These are phyloP conservation scores for Coniella vitis DNA, from an alignment of 2,329 filamentous ascomycete species.

Conservation along the genomic window DNA sequence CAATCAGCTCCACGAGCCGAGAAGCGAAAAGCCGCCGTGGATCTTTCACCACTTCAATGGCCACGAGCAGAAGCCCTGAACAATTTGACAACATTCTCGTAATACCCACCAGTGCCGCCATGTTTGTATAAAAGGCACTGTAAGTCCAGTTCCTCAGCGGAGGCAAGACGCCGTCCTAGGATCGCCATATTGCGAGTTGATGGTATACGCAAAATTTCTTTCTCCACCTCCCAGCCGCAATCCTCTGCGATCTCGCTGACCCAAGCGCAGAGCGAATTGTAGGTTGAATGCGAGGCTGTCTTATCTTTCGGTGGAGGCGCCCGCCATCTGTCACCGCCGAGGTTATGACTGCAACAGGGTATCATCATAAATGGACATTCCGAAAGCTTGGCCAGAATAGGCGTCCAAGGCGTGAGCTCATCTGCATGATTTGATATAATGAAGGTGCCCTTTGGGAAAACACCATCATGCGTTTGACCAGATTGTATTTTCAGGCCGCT, in stretches of 20 bases:
- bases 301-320: constrained; percentile 50
- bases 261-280: constrained; percentile 78
- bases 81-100: constrained; percentile 54
- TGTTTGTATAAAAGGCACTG: constrained; percentile 40
- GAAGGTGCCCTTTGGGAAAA: constrained; percentile 70
- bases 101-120: constrained; percentile 50
- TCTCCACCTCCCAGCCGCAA: constrained; percentile 71
- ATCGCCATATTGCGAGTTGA: constrained; percentile 83
- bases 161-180: constrained; percentile 51
- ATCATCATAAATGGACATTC: constrained; percentile 82
- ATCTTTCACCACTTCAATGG: constrained; percentile 26
- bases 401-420: constrained; percentile 93
- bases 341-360: constrained; percentile 87
- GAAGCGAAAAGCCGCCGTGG: not conserved
- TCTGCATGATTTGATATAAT: constrained; percentile 97
- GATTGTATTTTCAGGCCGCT: constrained; percentile 17
- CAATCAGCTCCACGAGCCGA: not conserved
- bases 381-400: constrained; percentile 71
- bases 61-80: constrained; percentile 40
- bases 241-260: constrained; percentile 61
- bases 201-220: constrained; percentile 82
- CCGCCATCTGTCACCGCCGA: constrained; percentile 69
- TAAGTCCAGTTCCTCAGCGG: constrained; percentile 31
- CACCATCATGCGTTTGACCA: constrained; percentile 46
- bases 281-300: constrained; percentile 57